phyloP scores from a whole-genome alignment of 345 rosid species.

The Gossypium mustelinum region DNA sequence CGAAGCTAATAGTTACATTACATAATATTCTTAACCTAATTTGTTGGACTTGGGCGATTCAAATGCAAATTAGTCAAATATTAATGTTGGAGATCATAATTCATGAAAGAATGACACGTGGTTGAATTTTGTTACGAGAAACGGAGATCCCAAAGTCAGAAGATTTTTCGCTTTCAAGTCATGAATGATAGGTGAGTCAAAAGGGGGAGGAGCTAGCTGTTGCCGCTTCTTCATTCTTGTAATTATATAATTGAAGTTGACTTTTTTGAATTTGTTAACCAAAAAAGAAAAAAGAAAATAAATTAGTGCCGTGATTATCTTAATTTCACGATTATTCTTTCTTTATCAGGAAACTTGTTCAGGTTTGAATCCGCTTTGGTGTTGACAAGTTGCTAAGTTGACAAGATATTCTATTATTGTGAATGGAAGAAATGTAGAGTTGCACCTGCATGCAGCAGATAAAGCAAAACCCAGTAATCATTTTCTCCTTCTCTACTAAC shows the following conservation, averaged over 20 bases:
- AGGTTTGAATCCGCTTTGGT: too few species aligned
- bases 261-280: neutral
- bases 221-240: neutral
- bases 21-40: neutral
- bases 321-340: too few species aligned
- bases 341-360: too few species aligned
- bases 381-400: neutral
- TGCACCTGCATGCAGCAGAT: neutral
- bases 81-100: neutral
- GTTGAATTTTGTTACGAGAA: neutral
- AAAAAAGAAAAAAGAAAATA: too few species aligned
- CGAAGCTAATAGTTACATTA: too few species aligned
- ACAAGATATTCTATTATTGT: neutral
- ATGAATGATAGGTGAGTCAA: neutral
- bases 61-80: neutral
- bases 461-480: too few species aligned
- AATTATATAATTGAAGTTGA: neutral
- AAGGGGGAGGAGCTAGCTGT: neutral
- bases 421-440: neutral
- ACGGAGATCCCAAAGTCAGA: too few species aligned
- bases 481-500: neutral
- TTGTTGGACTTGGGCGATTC: neutral
- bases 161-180: neutral
- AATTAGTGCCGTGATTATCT: too few species aligned
- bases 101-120: constrained; percentile 17